phyloP scores from a whole-genome alignment of 148 eudicot genomes.

The Persicaria tinctoria region DNA sequence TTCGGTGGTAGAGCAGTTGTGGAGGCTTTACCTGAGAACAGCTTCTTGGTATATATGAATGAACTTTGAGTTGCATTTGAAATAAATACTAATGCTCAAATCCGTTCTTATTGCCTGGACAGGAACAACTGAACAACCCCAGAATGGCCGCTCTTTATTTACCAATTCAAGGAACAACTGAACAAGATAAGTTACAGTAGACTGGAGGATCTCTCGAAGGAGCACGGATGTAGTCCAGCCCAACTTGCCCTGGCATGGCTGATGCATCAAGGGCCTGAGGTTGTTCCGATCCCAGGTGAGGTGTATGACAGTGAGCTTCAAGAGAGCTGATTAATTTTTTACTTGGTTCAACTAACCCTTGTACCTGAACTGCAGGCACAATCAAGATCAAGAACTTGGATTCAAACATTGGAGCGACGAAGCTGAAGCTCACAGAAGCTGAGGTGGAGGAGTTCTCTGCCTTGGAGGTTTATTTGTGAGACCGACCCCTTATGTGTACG shows the following conservation, averaged over 20 bases:
- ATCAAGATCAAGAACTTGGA: constrained; percentile 35
- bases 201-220: neutral
- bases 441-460: constrained; percentile 24
- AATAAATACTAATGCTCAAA: neutral
- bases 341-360: neutral
- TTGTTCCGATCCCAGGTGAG: constrained; percentile 14
- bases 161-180: neutral
- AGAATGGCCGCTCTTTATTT: too few relatives aligned
- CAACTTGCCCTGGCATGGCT: constrained; percentile 15
- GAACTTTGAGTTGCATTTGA: neutral
- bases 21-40: constrained; percentile 23
- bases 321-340: neutral
- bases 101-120: neutral
- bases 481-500: too few relatives aligned
- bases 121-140: too few relatives aligned
- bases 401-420: constrained; percentile 25
- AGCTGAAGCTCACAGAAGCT: constrained; percentile 24
- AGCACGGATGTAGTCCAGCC: constrained; percentile 5
- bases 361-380: constrained; percentile 20
- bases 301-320: too few relatives aligned
- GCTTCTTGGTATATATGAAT: constrained; percentile 29
- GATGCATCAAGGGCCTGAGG: constrained; percentile 16
- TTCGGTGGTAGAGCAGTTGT: constrained; percentile 24
- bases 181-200: constrained; percentile 7
- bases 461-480: constrained; percentile 6